These are phyloP conservation scores for Ceratobasidium theobromae DNA, from an alignment of 1,284 basidiomycete genomes.

Conservation along the genomic window DNA sequence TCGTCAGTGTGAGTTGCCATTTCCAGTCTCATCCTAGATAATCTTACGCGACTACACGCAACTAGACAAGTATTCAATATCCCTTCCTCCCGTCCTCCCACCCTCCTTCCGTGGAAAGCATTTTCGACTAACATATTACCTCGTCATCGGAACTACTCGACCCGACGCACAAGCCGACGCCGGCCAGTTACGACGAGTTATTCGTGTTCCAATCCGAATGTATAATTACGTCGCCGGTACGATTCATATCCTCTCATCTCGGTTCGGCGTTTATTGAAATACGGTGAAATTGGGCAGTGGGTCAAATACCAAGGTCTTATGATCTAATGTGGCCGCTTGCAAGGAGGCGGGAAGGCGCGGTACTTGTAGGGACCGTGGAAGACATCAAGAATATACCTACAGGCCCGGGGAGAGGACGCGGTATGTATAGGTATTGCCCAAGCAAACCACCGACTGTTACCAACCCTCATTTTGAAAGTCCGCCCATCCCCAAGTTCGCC, in stretches of 20 bases:
- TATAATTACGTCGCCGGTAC: conserved; percentile 80
- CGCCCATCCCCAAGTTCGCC: background rate
- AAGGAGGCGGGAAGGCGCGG: conserved; percentile 42
- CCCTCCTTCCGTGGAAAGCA: conserved; percentile 87
- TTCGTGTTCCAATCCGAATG: conserved; percentile 85
- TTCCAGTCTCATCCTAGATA: background rate
- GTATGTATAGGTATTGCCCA: background rate
- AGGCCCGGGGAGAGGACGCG: conserved; percentile 3
- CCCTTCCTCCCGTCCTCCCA: conserved; percentile 77
- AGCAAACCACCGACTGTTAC: background rate
- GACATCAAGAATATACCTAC: conserved; percentile 24
- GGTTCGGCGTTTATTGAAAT: background rate
- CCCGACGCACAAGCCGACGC: conserved; percentile 45
- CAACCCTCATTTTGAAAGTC: background rate
- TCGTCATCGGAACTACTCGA: conserved; percentile 83
- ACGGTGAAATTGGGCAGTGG: conserved; percentile 49
- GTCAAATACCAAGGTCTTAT: conserved; percentile 56
- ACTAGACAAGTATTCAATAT: conserved; percentile 74
- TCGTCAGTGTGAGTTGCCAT: conserved; percentile 66
- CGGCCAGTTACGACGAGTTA: conserved; percentile 62
- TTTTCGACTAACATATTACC: conserved; percentile 84
- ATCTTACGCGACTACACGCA: conserved; percentile 5
- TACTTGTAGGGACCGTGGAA: conserved; percentile 35
- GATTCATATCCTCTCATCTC: conserved; percentile 38
- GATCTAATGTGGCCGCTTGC: conserved; percentile 70